Evolutionary conservation across 2,329 filamentous ascomycete genomes (phyloP), one percentile per base, ranked within the genome.

Genomic region (Davidsoniella eucalypti): DNA sequence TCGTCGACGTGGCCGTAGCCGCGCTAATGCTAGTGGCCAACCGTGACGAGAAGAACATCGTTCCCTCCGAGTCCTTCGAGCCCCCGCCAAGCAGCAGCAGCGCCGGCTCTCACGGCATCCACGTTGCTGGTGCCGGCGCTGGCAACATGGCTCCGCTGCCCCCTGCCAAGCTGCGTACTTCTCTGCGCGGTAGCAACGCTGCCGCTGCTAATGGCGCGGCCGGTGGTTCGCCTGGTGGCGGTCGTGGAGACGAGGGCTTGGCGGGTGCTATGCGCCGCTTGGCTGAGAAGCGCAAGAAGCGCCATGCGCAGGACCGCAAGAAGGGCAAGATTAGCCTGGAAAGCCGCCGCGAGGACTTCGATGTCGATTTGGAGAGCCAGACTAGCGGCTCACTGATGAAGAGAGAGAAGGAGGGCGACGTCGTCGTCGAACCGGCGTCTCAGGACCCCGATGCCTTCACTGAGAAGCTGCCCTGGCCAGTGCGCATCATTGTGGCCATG

Each of bases 341-440:
- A 14, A 44, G 29, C 36, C 69, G 67, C 55, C 68, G 75, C 58
- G 73, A 79, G 56, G 69, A 73, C 56, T 73, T 80, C 52, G 78
- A 76, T 60, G 63, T 80, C 37, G 78, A 82, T 56, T 60, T 82
- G 4, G 78, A 80, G 62, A 81, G 76, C 58, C 78, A 81, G 61
- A 65, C 67, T 5, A 69, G 67, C 49, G 72, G 69, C 55, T 71
- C 65, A 55, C 53, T 53, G 23, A 53, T 47, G 14, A 57, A 57
- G 58, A 29, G 26, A 29, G 61, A 69, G 57, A 58, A 65, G 55
- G 60, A 65, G 39, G 58, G 61, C 49, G 65, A 65, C 21, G 25
- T 42, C 18, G 7, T 29, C 26, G 26, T 29, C 26, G 26, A 29
- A 29, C 6, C 26, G 7, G 26, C 26, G 26, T 5, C 29, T 5